These are phyloP conservation scores for Mangifera indica DNA, from an alignment of 345 rosid genomes.

Conservation along the genomic window DNA sequence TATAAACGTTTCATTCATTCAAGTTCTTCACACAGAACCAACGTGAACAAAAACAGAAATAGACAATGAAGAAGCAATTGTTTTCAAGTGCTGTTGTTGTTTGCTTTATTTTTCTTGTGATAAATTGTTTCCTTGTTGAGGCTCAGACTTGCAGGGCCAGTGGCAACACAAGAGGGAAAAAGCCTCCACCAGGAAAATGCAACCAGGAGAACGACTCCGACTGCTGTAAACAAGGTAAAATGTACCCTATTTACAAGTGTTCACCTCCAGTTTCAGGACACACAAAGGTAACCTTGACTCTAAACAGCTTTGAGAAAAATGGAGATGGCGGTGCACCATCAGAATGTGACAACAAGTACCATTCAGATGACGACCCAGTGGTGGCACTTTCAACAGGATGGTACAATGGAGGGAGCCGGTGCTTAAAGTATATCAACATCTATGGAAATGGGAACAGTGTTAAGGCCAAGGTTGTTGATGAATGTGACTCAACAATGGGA, in stretches of 20 bases:
- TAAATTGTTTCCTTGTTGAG: neutral
- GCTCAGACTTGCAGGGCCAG: conserved; percentile 23
- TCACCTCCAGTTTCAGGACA: conserved; percentile 21
- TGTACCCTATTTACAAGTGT: conserved; percentile 19
- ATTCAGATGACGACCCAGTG: conserved; percentile 12
- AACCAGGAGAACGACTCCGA: conserved; percentile 11
- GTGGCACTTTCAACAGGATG: conserved; percentile 37
- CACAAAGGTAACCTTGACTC: conserved; percentile 24
- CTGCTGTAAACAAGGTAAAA: conserved; percentile 20
- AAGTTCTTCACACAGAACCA: neutral
- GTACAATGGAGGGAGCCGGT: conserved; percentile 23
- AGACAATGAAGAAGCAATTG: conserved; percentile 12
- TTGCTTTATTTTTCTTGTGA: neutral
- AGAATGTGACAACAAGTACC: conserved; percentile 31
- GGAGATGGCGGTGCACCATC: conserved; percentile 30
- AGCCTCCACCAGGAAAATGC: conserved; percentile 10
- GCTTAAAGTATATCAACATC: conserved; percentile 19
- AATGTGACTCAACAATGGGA: conserved; percentile 30
- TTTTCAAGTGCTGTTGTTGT: neutral
- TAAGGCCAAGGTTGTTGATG: conserved; percentile 28
- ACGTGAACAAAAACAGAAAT: neutral
- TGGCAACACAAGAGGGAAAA: conserved; percentile 23
- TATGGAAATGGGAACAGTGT: conserved; percentile 22
- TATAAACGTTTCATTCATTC: neutral
- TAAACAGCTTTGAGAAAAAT: conserved; percentile 24